These are phyloP conservation scores for Aquilaria sinensis DNA, from an alignment of 345 rosid genomes.

Conservation along the genomic window DNA sequence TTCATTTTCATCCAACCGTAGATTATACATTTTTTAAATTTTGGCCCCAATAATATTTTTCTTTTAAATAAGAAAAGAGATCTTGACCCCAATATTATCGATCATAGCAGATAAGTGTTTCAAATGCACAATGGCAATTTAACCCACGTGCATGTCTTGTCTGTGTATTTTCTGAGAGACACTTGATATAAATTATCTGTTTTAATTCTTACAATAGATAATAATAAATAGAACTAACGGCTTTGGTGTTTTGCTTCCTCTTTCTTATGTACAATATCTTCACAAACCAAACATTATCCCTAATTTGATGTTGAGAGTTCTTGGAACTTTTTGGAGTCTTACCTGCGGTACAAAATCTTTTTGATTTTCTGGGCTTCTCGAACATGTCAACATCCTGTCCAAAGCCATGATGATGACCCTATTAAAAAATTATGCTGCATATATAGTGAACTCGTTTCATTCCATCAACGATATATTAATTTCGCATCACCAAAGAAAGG, in stretches of 20 bases:
- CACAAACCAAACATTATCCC: not conserved
- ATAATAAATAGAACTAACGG: not conserved
- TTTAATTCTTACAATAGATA: not conserved
- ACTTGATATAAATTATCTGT: not conserved
- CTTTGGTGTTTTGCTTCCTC: not conserved
- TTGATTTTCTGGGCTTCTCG: constrained; percentile 20
- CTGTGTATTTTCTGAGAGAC: not conserved
- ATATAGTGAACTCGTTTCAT: not conserved
- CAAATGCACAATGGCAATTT: too few relatives aligned
- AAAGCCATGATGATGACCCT: not conserved
- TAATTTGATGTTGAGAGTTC: not conserved
- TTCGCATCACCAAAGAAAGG: not conserved
- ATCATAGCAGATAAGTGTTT: too few relatives aligned
- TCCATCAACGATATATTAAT: not conserved
- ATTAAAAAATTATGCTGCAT: not conserved
- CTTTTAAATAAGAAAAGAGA: too few relatives aligned
- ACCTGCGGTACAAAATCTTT: constrained; percentile 20
- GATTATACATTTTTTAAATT: too few relatives aligned
- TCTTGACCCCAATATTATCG: too few relatives aligned
- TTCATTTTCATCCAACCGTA: too few relatives aligned
- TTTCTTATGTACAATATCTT: not conserved
- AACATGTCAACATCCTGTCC: constrained; percentile 42
- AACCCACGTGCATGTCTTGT: too few relatives aligned
- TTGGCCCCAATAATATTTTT: too few relatives aligned
- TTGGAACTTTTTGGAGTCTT: not conserved